Conservation (phyloP, 768 basidiomycete genomes). For the Termitomyces sp. region DNA sequence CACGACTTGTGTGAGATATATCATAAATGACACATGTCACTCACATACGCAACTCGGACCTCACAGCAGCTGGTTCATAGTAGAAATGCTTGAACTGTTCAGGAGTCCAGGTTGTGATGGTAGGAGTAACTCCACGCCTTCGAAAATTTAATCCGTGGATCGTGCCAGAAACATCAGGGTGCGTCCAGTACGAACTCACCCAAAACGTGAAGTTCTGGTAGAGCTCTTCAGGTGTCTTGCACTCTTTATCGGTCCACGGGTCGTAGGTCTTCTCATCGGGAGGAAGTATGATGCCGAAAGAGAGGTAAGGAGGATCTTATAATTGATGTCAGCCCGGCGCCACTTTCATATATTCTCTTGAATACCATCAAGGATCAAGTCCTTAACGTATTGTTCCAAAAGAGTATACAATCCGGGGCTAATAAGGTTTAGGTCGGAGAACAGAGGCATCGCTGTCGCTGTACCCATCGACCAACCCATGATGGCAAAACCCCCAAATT, state of each 20-base stretch:
- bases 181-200: constrained; percentile 24
- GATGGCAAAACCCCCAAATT: constrained; percentile 27
- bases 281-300: constrained; percentile 23
- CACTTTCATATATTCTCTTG: not conserved
- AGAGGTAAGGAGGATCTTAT: constrained; percentile 24
- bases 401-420: constrained; percentile 14
- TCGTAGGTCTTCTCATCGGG: constrained; percentile 13
- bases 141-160: constrained; percentile 16
- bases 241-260: constrained; percentile 18
- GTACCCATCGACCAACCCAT: constrained; percentile 35
- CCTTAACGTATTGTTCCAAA: constrained; percentile 24
- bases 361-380: constrained; percentile 28
- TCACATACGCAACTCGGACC: constrained; percentile 13
- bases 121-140: constrained; percentile 11
- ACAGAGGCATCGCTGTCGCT: constrained; percentile 21
- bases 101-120: constrained; percentile 16
- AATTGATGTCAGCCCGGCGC: not conserved
- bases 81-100: constrained; percentile 16
- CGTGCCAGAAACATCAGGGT: constrained; percentile 12
- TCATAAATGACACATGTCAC: too few relatives aligned
- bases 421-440: constrained; percentile 20
- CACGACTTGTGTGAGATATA: too few relatives aligned
- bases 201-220: constrained; percentile 19
- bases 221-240: constrained; percentile 17
- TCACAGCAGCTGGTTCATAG: constrained; percentile 8